phyloP scores from a whole-genome alignment of 441 rosid genomes.

The Erodium trifolium region DNA sequence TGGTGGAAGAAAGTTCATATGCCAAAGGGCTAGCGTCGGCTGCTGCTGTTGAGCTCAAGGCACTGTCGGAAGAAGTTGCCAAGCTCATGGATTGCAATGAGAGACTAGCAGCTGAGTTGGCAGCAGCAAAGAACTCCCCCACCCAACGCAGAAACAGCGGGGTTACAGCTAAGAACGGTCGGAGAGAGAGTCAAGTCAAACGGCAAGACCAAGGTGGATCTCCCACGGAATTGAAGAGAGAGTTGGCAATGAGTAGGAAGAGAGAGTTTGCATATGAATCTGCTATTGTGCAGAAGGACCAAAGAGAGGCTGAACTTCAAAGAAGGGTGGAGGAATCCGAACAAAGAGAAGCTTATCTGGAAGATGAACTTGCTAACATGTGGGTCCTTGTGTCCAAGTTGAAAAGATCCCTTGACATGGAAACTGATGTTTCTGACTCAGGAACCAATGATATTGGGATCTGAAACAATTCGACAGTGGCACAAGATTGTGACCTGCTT shows the following conservation, averaged over 20 bases:
- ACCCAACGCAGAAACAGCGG: slow-evolving; percentile 46
- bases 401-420: slow-evolving; percentile 60
- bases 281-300: slow-evolving; percentile 57
- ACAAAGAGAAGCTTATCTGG: slow-evolving; percentile 87
- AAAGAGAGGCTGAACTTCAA: slow-evolving; percentile 68
- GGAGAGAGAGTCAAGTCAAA: slow-evolving; percentile 47
- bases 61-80: slow-evolving; percentile 85
- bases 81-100: slow-evolving; percentile 89
- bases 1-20: slow-evolving; percentile 84
- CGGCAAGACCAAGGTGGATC: slow-evolving; percentile 51
- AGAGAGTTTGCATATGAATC: slow-evolving; percentile 65
- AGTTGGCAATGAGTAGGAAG: slow-evolving; percentile 54
- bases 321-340: slow-evolving; percentile 73
- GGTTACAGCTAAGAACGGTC: slow-evolving; percentile 44
- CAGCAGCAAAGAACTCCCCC: slow-evolving; percentile 46
- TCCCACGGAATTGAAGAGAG: slow-evolving; percentile 64
- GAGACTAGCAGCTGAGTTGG: slow-evolving; percentile 55
- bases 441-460: slow-evolving; percentile 1
- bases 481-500: no score
- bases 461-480: not conserved
- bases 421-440: slow-evolving; percentile 31
- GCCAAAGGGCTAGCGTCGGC: slow-evolving; percentile 97
- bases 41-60: slow-evolving; percentile 94
- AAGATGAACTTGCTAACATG: slow-evolving; percentile 98
- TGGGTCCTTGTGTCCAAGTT: slow-evolving; percentile 91